A percentile compares a stretch with the other conserved stretches of the same genome.
phyloP scores from a whole-genome alignment of 768 basidiomycete species.

The Lactarius hatsudake region DNA sequence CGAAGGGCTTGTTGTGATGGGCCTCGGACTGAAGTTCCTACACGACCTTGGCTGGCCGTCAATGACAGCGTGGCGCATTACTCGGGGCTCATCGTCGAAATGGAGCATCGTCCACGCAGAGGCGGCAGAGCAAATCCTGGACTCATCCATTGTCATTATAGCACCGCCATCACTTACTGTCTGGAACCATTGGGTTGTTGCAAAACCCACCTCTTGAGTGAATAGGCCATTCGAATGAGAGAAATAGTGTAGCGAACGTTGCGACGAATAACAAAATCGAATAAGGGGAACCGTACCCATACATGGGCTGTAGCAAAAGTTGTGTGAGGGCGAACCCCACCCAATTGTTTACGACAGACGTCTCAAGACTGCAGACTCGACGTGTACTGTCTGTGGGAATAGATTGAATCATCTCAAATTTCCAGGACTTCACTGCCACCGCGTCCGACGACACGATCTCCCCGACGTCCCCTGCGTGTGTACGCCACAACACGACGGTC shows the following conservation, averaged over 20 bases:
- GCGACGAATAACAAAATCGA: conserved; percentile 27
- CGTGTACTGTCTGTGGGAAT: conserved; percentile 76
- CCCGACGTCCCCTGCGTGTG: conserved; percentile 90
- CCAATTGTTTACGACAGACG: conserved; percentile 33
- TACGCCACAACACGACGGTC: conserved; percentile 69
- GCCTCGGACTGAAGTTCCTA: neutral
- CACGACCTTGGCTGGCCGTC: neutral
- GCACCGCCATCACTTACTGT: too few species aligned
- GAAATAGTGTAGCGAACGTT: neutral
- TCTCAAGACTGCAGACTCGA: conserved; percentile 50
- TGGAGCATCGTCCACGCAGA: too few species aligned
- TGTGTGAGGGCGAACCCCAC: neutral
- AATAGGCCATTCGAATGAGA: neutral
- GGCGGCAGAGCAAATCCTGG: too few species aligned
- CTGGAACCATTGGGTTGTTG: too few species aligned
- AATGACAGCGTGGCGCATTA: neutral
- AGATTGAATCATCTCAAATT: conserved; percentile 78
- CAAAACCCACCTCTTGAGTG: neutral
- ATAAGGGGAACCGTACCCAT: conserved; percentile 43
- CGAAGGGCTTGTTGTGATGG: neutral
- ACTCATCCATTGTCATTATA: too few species aligned
- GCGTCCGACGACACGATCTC: conserved; percentile 49
- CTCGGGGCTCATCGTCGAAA: too few species aligned
- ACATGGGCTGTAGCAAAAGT: neutral
- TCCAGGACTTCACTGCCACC: conserved; percentile 20